These are phyloP conservation scores for Dioscorea zingiberensis DNA, from an alignment of 106 monocot species.

Conservation along the genomic window DNA sequence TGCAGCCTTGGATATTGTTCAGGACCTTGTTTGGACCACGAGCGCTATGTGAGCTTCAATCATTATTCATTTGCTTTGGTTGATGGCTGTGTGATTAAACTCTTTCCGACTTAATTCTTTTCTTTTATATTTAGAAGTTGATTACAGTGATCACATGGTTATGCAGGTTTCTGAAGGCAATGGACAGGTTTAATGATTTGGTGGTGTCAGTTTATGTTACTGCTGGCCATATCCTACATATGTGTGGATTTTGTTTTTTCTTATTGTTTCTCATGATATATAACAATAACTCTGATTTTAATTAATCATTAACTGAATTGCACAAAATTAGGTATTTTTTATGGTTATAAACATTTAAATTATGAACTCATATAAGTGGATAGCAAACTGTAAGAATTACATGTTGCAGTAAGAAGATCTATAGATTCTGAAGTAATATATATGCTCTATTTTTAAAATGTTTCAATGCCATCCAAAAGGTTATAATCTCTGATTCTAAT, in stretches of 20 bases:
- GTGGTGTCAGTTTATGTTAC: slow-evolving; percentile 96
- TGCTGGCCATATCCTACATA: slow-evolving; percentile 94
- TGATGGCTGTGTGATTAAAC: background rate
- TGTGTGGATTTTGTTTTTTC: background rate
- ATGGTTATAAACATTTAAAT: too few species aligned
- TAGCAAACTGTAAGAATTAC: too few species aligned
- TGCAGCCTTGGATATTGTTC: slow-evolving; percentile 93
- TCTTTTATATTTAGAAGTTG: background rate
- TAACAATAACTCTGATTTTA: too few species aligned
- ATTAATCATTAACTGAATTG: too few species aligned
- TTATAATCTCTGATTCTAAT: too few species aligned
- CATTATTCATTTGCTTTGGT: background rate
- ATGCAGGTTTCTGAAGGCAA: slow-evolving; percentile 84
- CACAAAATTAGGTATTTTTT: too few species aligned
- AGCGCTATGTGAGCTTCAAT: slow-evolving; percentile 72
- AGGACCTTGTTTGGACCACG: slow-evolving; percentile 95
- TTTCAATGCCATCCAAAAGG: too few species aligned
- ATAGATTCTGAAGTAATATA: too few species aligned
- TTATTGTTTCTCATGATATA: too few species aligned
- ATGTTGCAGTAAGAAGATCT: too few species aligned
- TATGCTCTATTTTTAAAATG: too few species aligned
- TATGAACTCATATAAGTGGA: too few species aligned
- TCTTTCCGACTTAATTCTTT: background rate
- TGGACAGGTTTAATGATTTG: slow-evolving; percentile 94
- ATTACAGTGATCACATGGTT: background rate